Evolutionary conservation across 2,329 filamentous ascomycete species (phyloP).

Genomic region (Chalara sp.): DNA sequence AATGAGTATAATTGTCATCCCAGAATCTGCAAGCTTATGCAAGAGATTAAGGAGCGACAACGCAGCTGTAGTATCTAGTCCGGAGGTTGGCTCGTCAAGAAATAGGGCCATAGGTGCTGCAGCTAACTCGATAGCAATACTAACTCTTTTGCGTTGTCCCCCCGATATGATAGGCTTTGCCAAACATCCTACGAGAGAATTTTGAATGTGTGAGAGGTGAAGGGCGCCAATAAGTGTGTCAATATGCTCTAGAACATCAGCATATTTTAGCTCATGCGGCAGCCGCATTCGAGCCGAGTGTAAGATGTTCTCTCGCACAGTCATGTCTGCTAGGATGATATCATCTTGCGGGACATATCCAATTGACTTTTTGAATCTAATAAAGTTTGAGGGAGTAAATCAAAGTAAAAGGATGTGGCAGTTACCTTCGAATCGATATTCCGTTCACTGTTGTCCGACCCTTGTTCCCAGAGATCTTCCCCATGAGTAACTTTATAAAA

Average conservation of each 20-base stretch:
- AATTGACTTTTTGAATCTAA: constrained; percentile 50
- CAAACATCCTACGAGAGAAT: constrained; percentile 48
- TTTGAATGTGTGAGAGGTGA: constrained; percentile 27
- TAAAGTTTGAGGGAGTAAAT: constrained; percentile 1
- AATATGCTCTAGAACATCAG: constrained; percentile 45
- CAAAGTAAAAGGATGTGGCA: no score
- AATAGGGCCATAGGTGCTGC: constrained; percentile 53
- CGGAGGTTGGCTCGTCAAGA: constrained; percentile 53
- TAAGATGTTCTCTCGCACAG: constrained; percentile 54
- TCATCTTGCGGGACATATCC: constrained; percentile 58
- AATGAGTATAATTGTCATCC: constrained; percentile 47
- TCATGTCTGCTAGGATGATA: constrained; percentile 51
- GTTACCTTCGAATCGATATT: no score
- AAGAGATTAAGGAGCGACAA: constrained; percentile 58
- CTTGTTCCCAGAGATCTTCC: constrained; percentile 43
- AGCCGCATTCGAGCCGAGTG: constrained; percentile 50
- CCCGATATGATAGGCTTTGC: constrained; percentile 56
- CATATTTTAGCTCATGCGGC: constrained; percentile 42
- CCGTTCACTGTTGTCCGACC: constrained; percentile 46
- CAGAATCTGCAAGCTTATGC: constrained; percentile 49
- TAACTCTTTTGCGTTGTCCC: constrained; percentile 55
- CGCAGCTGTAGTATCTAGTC: constrained; percentile 56
- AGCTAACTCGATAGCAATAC: constrained; percentile 53
- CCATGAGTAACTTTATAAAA: constrained; percentile 56
- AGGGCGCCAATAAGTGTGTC: constrained; percentile 49